Percentiles rank a stretch among this genome's conserved stretches.
These are phyloP conservation scores for Fusarium abutilonis DNA, from an alignment of 2,329 filamentous ascomycete genomes.

Conservation along the genomic window DNA sequence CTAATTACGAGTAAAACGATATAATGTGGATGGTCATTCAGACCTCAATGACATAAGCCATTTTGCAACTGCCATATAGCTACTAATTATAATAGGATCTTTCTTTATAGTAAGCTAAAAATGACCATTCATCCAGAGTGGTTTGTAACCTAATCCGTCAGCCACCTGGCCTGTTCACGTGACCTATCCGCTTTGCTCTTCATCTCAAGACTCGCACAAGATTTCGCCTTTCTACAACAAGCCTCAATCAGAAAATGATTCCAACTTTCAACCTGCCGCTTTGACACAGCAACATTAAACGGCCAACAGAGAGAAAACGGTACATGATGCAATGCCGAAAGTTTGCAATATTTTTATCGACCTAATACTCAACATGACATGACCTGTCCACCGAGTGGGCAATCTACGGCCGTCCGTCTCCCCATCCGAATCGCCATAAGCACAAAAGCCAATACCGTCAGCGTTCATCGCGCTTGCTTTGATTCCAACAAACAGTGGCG, in stretches of 20 bases:
- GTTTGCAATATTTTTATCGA: slow-evolving; percentile 1
- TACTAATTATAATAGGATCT: too few relatives aligned
- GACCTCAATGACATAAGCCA: too few relatives aligned
- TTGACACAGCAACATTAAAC: slow-evolving; percentile 15
- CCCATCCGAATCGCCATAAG: slow-evolving; percentile 33
- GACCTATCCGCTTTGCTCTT: not conserved
- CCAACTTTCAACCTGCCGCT: slow-evolving; percentile 11
- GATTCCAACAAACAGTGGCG: not conserved
- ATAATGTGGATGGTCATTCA: too few relatives aligned
- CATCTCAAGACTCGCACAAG: not conserved
- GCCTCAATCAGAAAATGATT: slow-evolving; percentile 30
- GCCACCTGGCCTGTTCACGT: not conserved
- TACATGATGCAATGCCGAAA: slow-evolving; percentile 8
- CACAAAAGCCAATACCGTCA: slow-evolving; percentile 16
- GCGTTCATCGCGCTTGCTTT: not conserved
- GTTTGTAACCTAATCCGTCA: too few relatives aligned
- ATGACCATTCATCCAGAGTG: too few relatives aligned
- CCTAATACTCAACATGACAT: slow-evolving; percentile 17
- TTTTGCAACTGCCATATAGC: too few relatives aligned
- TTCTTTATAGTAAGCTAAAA: too few relatives aligned
- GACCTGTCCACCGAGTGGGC: slow-evolving; percentile 1
- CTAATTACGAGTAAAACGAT: too few relatives aligned
- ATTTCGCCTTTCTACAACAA: slow-evolving; percentile 5
- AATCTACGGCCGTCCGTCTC: slow-evolving; percentile 24
- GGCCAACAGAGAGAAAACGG: not conserved